Evolutionary conservation across 305 asterid species (phyloP).

Genomic region (Fraxinus ornus): DNA sequence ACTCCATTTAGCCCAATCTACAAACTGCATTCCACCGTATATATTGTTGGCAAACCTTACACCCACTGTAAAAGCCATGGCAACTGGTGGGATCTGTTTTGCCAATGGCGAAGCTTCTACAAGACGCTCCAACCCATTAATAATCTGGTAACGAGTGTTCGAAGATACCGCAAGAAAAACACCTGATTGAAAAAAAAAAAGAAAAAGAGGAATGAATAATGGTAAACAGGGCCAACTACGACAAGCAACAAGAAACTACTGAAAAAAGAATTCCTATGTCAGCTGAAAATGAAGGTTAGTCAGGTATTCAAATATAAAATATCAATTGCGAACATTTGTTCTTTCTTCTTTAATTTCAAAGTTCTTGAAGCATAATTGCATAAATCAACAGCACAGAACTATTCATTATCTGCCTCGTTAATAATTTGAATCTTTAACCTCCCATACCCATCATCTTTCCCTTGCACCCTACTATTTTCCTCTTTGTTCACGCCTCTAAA

Average conservation of each 20-base stretch:
- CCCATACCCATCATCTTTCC: background rate
- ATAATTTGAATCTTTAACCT: background rate
- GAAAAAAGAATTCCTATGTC: background rate
- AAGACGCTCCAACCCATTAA: constrained; percentile 64
- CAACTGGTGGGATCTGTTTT: constrained; percentile 58
- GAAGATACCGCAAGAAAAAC: constrained; percentile 77
- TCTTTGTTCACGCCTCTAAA: background rate
- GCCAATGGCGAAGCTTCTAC: constrained; percentile 68
- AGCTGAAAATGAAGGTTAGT: background rate
- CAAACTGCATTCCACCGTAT: constrained; percentile 87
- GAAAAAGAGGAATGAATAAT: background rate
- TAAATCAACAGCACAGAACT: background rate
- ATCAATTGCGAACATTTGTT: background rate
- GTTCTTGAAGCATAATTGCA: background rate
- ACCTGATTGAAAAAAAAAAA: constrained; percentile 35
- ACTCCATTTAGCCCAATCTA: constrained; percentile 79
- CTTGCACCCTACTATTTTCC: background rate
- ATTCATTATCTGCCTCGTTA: background rate
- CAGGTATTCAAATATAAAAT: background rate
- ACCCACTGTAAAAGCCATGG: constrained; percentile 78
- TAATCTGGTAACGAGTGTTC: constrained; percentile 73
- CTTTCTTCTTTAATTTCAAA: background rate
- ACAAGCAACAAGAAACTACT: background rate
- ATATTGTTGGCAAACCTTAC: constrained; percentile 73
- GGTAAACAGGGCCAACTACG: background rate